Evolutionary conservation across 306 rosid genomes (phyloP).

Genomic region (Vigna trinervia): DNA sequence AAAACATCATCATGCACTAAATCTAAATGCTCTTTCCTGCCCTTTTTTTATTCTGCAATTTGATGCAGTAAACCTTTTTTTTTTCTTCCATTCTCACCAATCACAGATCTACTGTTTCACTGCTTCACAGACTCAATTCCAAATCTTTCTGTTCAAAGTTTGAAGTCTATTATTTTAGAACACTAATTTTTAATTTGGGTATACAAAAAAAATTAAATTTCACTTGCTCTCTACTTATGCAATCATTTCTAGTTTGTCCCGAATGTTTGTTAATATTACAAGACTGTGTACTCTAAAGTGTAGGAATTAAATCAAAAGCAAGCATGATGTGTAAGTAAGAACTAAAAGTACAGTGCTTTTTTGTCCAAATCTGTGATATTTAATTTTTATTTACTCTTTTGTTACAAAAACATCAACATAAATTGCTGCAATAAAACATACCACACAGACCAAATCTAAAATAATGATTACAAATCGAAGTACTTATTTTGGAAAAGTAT

Average conservation of each 20-base stretch:
- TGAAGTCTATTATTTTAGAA: not conserved
- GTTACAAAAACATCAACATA: too few species aligned
- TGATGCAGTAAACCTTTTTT: not conserved
- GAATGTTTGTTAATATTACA: not conserved
- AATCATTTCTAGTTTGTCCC: not conserved
- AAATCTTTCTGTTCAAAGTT: too few species aligned
- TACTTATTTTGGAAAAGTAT: too few species aligned
- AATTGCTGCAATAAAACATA: too few species aligned
- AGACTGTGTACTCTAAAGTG: not conserved
- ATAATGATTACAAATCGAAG: too few species aligned
- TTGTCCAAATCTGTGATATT: too few species aligned
- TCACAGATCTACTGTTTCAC: too few species aligned
- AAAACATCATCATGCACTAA: constrained; percentile 6
- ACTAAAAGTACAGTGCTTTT: not conserved
- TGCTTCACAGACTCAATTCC: too few species aligned
- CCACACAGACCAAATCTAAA: too few species aligned
- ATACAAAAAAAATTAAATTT: not conserved
- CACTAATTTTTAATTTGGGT: not conserved
- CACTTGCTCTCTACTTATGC: not conserved
- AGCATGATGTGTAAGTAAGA: not conserved
- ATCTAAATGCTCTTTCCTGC: not conserved
- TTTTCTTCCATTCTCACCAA: too few species aligned
- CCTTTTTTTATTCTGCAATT: not conserved
- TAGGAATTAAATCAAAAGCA: not conserved
- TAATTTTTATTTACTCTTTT: too few species aligned